Evolutionary conservation across 176 grass and related monocot species (phyloP).

Genomic region (Eragrostis curvula): DNA sequence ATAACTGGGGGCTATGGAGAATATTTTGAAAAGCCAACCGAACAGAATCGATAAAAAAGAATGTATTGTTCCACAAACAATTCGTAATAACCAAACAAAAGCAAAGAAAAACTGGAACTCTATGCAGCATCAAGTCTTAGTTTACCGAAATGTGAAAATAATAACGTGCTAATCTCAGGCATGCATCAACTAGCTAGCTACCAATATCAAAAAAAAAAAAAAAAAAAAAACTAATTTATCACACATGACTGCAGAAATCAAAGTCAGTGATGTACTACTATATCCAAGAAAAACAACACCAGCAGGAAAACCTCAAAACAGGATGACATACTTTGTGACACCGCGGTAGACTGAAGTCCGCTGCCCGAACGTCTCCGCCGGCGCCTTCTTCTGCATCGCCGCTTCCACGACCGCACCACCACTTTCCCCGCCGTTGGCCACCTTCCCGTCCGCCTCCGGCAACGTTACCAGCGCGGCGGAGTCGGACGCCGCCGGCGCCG

Average conservation of each 20-base stretch:
- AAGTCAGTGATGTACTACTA: background rate
- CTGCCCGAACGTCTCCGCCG: slow-evolving; percentile 76
- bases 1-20: too few species aligned
- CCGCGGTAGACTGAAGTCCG: slow-evolving; percentile 78
- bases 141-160: too few species aligned
- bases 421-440: background rate
- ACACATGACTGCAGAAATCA: background rate
- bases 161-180: too few species aligned
- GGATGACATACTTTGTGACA: slow-evolving; percentile 58
- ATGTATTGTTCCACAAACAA: too few species aligned
- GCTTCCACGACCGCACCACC: slow-evolving; percentile 11
- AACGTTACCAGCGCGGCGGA: background rate
- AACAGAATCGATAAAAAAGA: too few species aligned
- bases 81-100: too few species aligned
- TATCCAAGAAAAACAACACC: background rate
- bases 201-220: too few species aligned
- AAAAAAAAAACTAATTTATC: background rate
- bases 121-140: too few species aligned
- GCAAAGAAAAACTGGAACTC: too few species aligned
- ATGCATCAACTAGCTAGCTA: too few species aligned
- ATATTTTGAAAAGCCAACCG: too few species aligned
- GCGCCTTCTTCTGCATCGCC: slow-evolving; percentile 49
- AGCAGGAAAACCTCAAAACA: background rate
- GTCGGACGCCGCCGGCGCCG: slow-evolving; percentile 9
- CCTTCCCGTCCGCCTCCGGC: slow-evolving; percentile 37